phyloP scores from a whole-genome alignment of 257 asterid species.

The Scutellaria galericulata region DNA sequence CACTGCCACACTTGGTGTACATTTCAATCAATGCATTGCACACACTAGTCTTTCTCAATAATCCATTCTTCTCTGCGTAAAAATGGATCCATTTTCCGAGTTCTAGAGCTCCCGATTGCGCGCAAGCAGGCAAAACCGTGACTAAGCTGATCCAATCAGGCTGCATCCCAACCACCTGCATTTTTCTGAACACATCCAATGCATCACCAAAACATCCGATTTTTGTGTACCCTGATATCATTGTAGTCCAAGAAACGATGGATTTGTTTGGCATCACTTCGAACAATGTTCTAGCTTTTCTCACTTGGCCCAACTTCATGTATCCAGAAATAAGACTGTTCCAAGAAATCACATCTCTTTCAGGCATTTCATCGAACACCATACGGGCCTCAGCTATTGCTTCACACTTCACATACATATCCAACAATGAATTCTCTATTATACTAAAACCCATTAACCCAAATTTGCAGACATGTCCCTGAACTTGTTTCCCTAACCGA shows the following conservation, averaged over 20 bases:
- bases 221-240: slow-evolving; percentile 76
- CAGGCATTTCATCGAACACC: slow-evolving; percentile 72
- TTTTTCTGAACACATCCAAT: slow-evolving; percentile 60
- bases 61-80: slow-evolving; percentile 57
- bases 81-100: slow-evolving; percentile 80
- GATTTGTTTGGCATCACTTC: slow-evolving; percentile 61
- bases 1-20: slow-evolving; percentile 82
- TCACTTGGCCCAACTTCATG: slow-evolving; percentile 59
- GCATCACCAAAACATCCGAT: slow-evolving; percentile 63
- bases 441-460: slow-evolving; percentile 48
- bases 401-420: slow-evolving; percentile 73
- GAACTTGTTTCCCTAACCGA: slow-evolving; percentile 58
- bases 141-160: slow-evolving; percentile 86
- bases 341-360: slow-evolving; percentile 78
- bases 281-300: slow-evolving; percentile 62
- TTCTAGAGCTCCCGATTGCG: slow-evolving; percentile 74
- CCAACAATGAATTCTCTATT: slow-evolving; percentile 57
- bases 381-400: slow-evolving; percentile 49
- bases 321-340: slow-evolving; percentile 68
- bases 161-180: slow-evolving; percentile 70
- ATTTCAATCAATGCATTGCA: slow-evolving; percentile 83
- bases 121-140: slow-evolving; percentile 73
- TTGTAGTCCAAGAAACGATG: slow-evolving; percentile 74
- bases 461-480: slow-evolving; percentile 54
- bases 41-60: slow-evolving; percentile 50